Base-by-base conservation (phyloP, 1,284 basidiomycete species). In the Malassezia caprae region DNA sequence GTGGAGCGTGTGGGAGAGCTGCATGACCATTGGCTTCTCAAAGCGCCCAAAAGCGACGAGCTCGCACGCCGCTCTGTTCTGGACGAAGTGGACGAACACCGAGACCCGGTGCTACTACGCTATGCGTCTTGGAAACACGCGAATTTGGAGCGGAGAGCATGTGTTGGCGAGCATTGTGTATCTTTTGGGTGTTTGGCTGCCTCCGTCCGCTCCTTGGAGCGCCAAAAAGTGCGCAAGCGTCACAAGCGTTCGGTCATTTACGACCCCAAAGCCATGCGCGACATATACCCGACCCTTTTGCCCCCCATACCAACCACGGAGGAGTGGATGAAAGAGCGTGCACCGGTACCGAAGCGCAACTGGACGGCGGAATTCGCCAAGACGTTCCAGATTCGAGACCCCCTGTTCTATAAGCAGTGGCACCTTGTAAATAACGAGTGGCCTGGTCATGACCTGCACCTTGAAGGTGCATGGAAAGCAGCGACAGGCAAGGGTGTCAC, bases 1-100 rank as follows among this genome's bases (percentile, higher is more conserved):
- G 85, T 96, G 48, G 89, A 93, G 69, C 84, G 81, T 60, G 85
- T 85, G 12, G 93, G 93, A 34, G 86, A 94, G 74, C 81, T 98
- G 10, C 72, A 75, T 3, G 80, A 90, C 54, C 81, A 87, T 75
- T 98, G 87, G 86, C 80, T 98, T 4, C 83, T 96, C n/a, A 82
- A 88, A 13, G 78, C 80, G 39, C 73, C 58, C 21, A 68, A 67
- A 50, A 13, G 23, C 24, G 19, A 50, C 34, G 17, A 5, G 8
- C 17, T 44, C 11, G 43, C 44, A 5, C 51, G 48, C 2, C 60
- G 63, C 12, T 48, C 45, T 6, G 51, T 48, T 30, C 19, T 40
- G 57, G n/a, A 43, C 39, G 62, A 62, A 21, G 53, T 59, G 13
- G 59, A 62, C 21, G 41, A 52, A 49, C 70, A 78, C 69, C 51